Percentiles rank a stretch among this genome's conserved stretches.
These are phyloP conservation scores for Syzygium grande DNA, from an alignment of 345 rosid genomes.

Conservation along the genomic window DNA sequence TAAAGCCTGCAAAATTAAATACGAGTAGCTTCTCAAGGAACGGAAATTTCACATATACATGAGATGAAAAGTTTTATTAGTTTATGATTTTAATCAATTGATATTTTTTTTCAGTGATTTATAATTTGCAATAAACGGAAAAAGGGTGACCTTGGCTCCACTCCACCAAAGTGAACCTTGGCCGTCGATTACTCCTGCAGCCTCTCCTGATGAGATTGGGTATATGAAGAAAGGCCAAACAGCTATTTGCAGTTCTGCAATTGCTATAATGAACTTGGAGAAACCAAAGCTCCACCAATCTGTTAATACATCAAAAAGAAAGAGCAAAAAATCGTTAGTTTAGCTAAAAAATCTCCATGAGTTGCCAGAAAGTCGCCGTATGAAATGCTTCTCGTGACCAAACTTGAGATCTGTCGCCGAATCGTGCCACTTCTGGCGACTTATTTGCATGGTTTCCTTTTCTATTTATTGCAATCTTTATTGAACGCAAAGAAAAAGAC, in stretches of 20 bases:
- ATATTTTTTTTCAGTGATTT: background rate
- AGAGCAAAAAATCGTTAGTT: too few species aligned
- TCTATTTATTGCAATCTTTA: too few species aligned
- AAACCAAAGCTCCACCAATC: background rate
- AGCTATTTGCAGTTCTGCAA: background rate
- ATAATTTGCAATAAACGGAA: background rate
- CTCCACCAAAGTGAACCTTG: background rate
- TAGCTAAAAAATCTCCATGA: too few species aligned
- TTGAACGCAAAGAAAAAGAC: too few species aligned
- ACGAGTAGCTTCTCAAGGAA: background rate
- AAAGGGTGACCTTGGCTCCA: background rate
- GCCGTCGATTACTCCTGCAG: too few species aligned
- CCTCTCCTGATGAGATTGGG: background rate
- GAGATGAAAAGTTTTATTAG: background rate
- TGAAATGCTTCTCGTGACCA: background rate
- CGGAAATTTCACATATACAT: too few species aligned
- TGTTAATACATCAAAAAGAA: too few species aligned
- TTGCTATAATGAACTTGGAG: background rate
- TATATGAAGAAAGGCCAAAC: background rate
- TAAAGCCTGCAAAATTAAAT: too few species aligned
- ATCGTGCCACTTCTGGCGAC: background rate
- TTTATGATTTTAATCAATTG: background rate
- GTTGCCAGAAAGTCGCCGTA: background rate
- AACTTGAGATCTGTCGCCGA: background rate
- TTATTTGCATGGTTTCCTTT: background rate